phyloP scores from a whole-genome alignment of 176 grass and related monocot genomes.

The Musa acuminata region DNA sequence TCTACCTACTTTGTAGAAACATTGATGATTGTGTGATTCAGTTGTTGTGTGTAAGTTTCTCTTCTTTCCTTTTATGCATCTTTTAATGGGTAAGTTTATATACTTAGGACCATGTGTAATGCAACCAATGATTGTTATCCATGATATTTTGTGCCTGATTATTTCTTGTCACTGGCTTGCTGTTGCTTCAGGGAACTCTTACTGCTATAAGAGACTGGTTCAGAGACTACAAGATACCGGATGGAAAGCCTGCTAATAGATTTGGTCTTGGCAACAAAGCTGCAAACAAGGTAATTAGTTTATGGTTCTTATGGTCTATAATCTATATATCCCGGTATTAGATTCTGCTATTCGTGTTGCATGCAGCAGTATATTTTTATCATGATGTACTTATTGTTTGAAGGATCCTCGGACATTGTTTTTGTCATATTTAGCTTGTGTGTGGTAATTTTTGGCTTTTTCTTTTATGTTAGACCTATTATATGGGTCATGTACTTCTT shows the following conservation, averaged over 20 bases:
- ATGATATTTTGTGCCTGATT: neutral
- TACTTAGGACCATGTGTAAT: neutral
- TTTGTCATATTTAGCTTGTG: no score
- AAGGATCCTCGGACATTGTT: no score
- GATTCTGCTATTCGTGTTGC: neutral
- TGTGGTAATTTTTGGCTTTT: no score
- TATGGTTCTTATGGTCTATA: neutral
- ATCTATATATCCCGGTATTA: no score
- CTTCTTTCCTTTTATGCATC: neutral
- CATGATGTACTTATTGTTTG: no score
- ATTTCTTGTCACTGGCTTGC: neutral
- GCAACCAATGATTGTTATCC: neutral
- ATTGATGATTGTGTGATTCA: no score
- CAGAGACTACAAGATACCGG: slow-evolving; percentile 99
- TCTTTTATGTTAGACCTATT: no score
- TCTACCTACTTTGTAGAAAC: neutral
- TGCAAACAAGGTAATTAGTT: slow-evolving; percentile 59
- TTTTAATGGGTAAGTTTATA: neutral
- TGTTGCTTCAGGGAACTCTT: slow-evolving; percentile 60
- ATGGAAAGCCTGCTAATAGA: slow-evolving; percentile 89
- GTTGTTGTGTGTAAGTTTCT: neutral
- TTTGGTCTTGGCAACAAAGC: slow-evolving; percentile 92
- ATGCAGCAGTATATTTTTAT: no score
- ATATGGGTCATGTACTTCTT: no score
- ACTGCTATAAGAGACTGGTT: slow-evolving; percentile 97